Percentiles rank a stretch among this genome's conserved stretches.
These are phyloP conservation scores for Beauveria sp. DNA, from an alignment of 2,329 filamentous ascomycete species.

Conservation along the genomic window DNA sequence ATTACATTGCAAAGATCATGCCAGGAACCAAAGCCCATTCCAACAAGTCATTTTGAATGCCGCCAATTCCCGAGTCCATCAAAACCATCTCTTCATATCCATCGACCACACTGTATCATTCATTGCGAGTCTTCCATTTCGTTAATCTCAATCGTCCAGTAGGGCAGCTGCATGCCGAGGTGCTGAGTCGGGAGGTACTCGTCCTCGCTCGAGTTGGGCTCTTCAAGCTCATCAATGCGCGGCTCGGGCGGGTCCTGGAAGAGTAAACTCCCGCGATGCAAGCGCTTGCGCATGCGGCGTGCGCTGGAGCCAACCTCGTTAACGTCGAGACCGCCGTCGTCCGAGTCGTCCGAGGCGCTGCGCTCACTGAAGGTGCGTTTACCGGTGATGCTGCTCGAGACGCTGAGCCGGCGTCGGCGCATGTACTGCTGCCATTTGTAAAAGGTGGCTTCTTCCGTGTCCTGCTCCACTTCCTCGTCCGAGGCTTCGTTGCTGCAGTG, in stretches of 20 bases:
- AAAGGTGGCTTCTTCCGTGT: constrained; percentile 32
- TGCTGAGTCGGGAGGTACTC: constrained; percentile 31
- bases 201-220: constrained; percentile 42
- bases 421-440: constrained; percentile 33
- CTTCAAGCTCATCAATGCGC: constrained; percentile 46
- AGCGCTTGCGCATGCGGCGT: constrained; percentile 37
- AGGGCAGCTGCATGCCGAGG: constrained; percentile 42
- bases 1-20: not conserved
- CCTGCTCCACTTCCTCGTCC: constrained; percentile 27
- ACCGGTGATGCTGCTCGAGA: constrained; percentile 43
- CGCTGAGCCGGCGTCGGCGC: constrained; percentile 38
- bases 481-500: constrained; percentile 34
- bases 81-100: not conserved
- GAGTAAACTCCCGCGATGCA: constrained; percentile 39
- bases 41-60: not conserved
- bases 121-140: constrained; percentile 30
- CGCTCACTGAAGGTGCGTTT: constrained; percentile 48
- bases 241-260: constrained; percentile 43
- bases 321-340: constrained; percentile 30
- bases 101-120: not conserved
- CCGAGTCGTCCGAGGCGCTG: constrained; percentile 41
- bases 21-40: not conserved
- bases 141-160: constrained; percentile 43
- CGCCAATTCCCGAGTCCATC: not conserved
- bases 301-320: constrained; percentile 39